Evolutionary conservation across 2,329 filamentous ascomycete species (phyloP).

Genomic region (Neophaeococcomyces mojaviensis): DNA sequence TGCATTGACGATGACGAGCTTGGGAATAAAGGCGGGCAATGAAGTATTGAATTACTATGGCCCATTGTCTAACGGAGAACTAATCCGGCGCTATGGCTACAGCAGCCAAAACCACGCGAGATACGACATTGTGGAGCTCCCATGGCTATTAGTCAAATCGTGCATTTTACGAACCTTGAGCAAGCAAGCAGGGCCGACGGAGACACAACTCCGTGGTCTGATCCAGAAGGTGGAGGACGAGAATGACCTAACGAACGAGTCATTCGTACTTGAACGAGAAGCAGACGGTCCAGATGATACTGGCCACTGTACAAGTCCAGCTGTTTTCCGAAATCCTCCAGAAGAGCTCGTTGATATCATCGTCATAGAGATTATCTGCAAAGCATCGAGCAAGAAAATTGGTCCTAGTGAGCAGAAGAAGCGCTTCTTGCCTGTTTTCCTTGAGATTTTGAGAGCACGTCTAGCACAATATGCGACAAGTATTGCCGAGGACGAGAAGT

Average conservation of each 20-base stretch:
- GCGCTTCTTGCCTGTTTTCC: conserved; percentile 8
- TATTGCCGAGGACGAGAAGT: conserved; percentile 43
- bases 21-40: conserved; percentile 63
- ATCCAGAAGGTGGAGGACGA: neutral
- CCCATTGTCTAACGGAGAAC: conserved; percentile 70
- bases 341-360: conserved; percentile 7
- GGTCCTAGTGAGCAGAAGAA: neutral
- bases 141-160: conserved; percentile 51
- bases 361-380: neutral
- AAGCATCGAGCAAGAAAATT: neutral
- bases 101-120: conserved; percentile 68
- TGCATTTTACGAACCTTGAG: conserved; percentile 26
- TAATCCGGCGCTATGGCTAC: conserved; percentile 80
- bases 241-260: conserved; percentile 35
- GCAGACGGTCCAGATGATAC: conserved; percentile 13
- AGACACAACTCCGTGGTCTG: conserved; percentile 28
- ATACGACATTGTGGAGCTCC: conserved; percentile 76
- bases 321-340: conserved; percentile 5
- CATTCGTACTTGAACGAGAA: conserved; percentile 53
- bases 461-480: conserved; percentile 46
- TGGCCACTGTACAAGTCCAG: neutral
- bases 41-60: conserved; percentile 89
- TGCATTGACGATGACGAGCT: conserved; percentile 61
- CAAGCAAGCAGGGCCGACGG: conserved; percentile 28
- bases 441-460: conserved; percentile 25